Evolutionary conservation across 371 early-diverging fungal genomes (phyloP), one percentile per base, ranked within the genome.

Genomic region (Mortierella sp.): DNA sequence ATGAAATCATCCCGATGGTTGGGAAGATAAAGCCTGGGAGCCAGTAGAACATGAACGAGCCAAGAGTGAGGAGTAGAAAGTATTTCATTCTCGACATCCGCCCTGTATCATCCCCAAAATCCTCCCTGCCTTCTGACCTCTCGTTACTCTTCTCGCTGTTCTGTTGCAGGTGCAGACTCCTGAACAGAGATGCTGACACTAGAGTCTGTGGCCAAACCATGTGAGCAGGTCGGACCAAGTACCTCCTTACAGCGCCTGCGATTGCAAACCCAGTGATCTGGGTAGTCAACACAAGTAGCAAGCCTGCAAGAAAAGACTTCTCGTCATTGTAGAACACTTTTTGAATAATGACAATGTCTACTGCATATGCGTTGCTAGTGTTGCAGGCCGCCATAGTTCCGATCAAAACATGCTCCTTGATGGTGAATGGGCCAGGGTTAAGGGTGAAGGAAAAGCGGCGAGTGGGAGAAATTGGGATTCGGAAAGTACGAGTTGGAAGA

Each of bases 151-250:
- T 72, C 8, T 67, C 54, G 16, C 30, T 40, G 30, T 43, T 49
- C 24, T 24, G 8, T 49, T 30, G 51, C 63, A 86, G 87, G 74
- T 94, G 95, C 62, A 93, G 85, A 0, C 91, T 83, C 26, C 83
- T 80, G 78, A 90, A 89, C 30, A 94, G 71, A 1, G 94, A 87
- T 12, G 91, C 87, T 54, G 79, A 78, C 20, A 92, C 85, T 43
- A 95, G 77, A 26, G 80, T 87, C 1, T 84, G 68, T 8, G 94
- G 94, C 96, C 96, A 97, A 57, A 95, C 86, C 97, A 97, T 96
- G 12, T 90, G 85, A 1, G 94, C 86, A 18, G 96, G 96, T 45
- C 90, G 87, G n/a, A 97, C 94, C 28, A 97, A 86, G 78, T 86
- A 94, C 43, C 88, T 87, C 57, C 96, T 91, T 40, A 90, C 85